Base-by-base conservation (phyloP, 192 early-diverging fungal genomes). In the Entomortierella parvispora region DNA sequence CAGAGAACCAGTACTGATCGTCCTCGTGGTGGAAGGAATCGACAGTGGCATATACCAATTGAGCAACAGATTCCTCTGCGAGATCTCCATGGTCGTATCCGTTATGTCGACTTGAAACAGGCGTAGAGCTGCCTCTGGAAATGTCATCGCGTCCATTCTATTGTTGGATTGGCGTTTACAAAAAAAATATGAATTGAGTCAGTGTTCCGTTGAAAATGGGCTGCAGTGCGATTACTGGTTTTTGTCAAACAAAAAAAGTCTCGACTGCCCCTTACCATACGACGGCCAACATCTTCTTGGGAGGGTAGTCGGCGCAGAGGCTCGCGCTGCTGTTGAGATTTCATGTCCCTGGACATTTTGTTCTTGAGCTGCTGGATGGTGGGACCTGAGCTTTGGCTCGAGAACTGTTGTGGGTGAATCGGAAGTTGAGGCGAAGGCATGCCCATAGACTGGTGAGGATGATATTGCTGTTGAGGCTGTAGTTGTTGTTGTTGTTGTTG, bases 1-100 rank as follows among this genome's bases (percentile, higher is more conserved):
- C 82, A 53, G 89, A 79, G 81, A 91, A 93, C 85, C 90, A 85
- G 72, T 89, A 92, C 20, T 86, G 85, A 68, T 88, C 91, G 40
- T 87, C 90, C 58, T 90, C 90, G 58, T 84, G 83, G 47, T 89
- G 89, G 68, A 84, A 89, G 7, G 89, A 86, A 14, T 91, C 89
- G 8, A 93, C 90, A 23, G 70, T 75, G 9, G 89, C 90, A 3
- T 81, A 50, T 3, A 85, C 83, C 4, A 90, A 29, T 26, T 26
- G 65, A 33, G 22, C n/a, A 29, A 31, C 48, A 1, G 84, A 64
- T 34, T 62, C 20, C 15, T 49, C 42, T 6, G 53, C 48, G 22
- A 54, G 33, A 4, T 57, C 28, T 26, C 62, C n/a, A 33, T 33
- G 15, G 28, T 28, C 61, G 3, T 47, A 25, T 23, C 54, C 47